Conservation (phyloP, 257 asterid species). For the Scutellaria galericulata region DNA sequence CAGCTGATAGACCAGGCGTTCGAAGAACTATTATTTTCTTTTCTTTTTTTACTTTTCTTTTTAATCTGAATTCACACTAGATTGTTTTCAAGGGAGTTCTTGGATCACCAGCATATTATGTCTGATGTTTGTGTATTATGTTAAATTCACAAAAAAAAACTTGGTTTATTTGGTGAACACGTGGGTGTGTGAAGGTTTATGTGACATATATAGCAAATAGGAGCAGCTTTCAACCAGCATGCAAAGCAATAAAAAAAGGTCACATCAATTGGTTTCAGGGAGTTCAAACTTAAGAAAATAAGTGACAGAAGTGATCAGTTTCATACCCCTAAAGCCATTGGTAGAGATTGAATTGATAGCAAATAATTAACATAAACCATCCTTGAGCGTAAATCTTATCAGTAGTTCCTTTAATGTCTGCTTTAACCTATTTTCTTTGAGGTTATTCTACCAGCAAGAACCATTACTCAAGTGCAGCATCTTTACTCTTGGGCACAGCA, state of each 20-base stretch:
- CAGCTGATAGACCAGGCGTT: slow-evolving; percentile 24
- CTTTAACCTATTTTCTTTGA: neutral
- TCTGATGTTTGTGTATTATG: neutral
- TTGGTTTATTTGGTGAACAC: neutral
- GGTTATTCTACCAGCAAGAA: neutral
- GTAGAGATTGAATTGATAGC: neutral
- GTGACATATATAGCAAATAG: slow-evolving; percentile 2
- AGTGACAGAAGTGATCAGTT: neutral
- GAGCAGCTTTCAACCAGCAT: slow-evolving; percentile 19
- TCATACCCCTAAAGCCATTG: slow-evolving; percentile 19
- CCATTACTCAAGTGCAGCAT: slow-evolving; percentile 13
- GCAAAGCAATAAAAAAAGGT: slow-evolving; percentile 3
- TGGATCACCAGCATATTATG: neutral
- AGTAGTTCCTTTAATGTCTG: slow-evolving; percentile 24
- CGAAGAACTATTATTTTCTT: neutral
- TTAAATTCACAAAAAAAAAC: neutral
- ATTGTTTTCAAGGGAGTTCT: slow-evolving; percentile 6
- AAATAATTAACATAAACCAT: slow-evolving; percentile 7
- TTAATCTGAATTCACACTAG: neutral
- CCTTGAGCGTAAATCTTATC: slow-evolving; percentile 4
- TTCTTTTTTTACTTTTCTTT: neutral
- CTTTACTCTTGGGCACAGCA: slow-evolving; percentile 40
- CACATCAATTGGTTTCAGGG: neutral
- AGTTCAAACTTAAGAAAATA: neutral
- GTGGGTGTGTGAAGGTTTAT: neutral